A percentile compares a stretch with the other conserved stretches of the same genome.
Conservation (phyloP, 2,329 filamentous ascomycete genomes). For the Trichoderma koningiopsis region DNA sequence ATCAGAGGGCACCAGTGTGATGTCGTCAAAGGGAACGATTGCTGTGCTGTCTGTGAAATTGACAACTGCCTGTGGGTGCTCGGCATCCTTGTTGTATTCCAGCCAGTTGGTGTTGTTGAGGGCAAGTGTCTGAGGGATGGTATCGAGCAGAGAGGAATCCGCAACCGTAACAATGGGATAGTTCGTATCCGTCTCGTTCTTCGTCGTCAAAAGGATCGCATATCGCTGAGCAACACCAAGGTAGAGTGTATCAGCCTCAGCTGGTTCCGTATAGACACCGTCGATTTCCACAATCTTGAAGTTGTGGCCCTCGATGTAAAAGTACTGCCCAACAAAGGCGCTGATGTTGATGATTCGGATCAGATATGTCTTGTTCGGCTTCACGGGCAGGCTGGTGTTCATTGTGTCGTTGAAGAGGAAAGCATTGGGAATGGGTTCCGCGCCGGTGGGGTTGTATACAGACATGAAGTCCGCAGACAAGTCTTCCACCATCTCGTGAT, state of each 20-base stretch:
- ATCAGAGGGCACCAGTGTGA: slow-evolving; percentile 56
- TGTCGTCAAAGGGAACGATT: slow-evolving; percentile 60
- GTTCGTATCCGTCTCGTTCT: slow-evolving; percentile 47
- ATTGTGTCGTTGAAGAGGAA: slow-evolving; percentile 56
- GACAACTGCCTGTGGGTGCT: slow-evolving; percentile 31
- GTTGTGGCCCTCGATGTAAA: slow-evolving; percentile 49
- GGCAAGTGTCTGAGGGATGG: slow-evolving; percentile 56
- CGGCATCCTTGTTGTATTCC: slow-evolving; percentile 35
- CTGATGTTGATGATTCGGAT: slow-evolving; percentile 57
- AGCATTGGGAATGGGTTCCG: slow-evolving; percentile 57
- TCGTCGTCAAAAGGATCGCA: slow-evolving; percentile 51
- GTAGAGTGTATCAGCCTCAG: slow-evolving; percentile 47
- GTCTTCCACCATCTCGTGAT: slow-evolving; percentile 54
- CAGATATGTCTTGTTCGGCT: slow-evolving; percentile 54
- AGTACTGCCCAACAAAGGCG: slow-evolving; percentile 53
- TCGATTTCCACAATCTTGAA: slow-evolving; percentile 48
- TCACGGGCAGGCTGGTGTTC: slow-evolving; percentile 36
- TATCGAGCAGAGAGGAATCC: slow-evolving; percentile 30
- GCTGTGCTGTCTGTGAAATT: slow-evolving; percentile 42
- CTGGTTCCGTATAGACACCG: slow-evolving; percentile 51
- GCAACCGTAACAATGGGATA: slow-evolving; percentile 45
- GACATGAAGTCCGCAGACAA: slow-evolving; percentile 37
- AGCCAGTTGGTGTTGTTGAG: slow-evolving; percentile 45
- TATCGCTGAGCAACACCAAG: slow-evolving; percentile 54
- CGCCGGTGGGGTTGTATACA: slow-evolving; percentile 49